Evolutionary conservation across 495 filamentous ascomycete genomes (phyloP), one percentile per base, ranked within the genome.

Genomic region (Parmelia sp.): DNA sequence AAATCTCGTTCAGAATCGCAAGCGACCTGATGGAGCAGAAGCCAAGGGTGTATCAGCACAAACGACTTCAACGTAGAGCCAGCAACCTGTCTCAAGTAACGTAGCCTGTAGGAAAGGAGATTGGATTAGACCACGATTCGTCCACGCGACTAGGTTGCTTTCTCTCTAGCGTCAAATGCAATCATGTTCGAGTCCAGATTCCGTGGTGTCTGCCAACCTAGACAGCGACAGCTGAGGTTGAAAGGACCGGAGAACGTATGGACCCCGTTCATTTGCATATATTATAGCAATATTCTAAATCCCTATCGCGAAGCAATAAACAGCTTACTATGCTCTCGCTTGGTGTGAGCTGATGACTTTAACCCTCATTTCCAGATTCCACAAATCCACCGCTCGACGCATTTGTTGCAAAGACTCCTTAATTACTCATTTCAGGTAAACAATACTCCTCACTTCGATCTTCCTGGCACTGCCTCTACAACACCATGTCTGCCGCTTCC

Each of bases 21-120:
- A 63, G 51, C 11, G n/a, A 57, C 27, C 19, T 47, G 31, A 42
- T 63, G 42, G 21, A 21, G 23, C 53, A 15, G 55, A 31, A 40
- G 47, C 61, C 27, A 35, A 29, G 25, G 47, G 37, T 45, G 51
- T 39, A 23, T 27, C 29, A 11, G 27, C 42, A 15, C 25, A 44
- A 53, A 55, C 10, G 17, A 21, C 23, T 35, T 63, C 51, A 42
- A 29, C n/a, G 33, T 23, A 12, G 6, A 37, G 33, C n/a, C 23
- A 27, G 15, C 33, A 39, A 17, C 31, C 11, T 61, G 27, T 45
- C 5, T 3, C n/a, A 8, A 25, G 11, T 14, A 21, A 42, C 0
- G 19, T 21, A 25, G n/a, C n/a, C n/a, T 19, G 14, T 25, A 6
- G n/a, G 58, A 17, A 44, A 56, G 29, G 40, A 44, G 3, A 0